Base-by-base conservation (phyloP, 768 basidiomycete genomes). In the Collybia sordida region DNA sequence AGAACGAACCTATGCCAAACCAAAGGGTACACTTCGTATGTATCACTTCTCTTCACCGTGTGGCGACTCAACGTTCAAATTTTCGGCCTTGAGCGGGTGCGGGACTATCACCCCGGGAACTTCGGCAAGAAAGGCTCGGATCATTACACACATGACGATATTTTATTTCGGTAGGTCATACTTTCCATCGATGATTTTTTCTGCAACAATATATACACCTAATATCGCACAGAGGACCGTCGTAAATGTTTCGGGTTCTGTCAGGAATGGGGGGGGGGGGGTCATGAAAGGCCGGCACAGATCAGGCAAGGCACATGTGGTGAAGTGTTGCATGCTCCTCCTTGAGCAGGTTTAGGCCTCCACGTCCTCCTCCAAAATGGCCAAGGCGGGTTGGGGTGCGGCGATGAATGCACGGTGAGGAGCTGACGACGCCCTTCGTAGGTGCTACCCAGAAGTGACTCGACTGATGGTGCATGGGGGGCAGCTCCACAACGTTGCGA, bases 261-360 rank as follows among this genome's bases (percentile, higher is more conserved):
- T n/a, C n/a, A 18, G 34, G 34, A 9, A 35, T 38, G n/a, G n/a
- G n/a, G n/a, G n/a, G n/a, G 25, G 19, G 58, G 49, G 35, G 52
- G 50, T 41, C 39, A 50, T n/a, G n/a, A n/a, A n/a, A n/a, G n/a
- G n/a, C n/a, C n/a, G 24, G 56, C 42, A 70, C 61, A 49, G 24
- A 48, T 52, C 42, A 51, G 28, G 42, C 11, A 35, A 27, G 21
- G 64, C 6, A 38, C 74, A 40, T 57, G 88, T 89, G 57, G 80
- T 82, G 64, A 81, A 91, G 50, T 86, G 73, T 39, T 87, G 79
- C 83, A 92, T 88, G n/a, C 85, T 82, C 5, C 70, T 72, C 60
- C 90, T 54, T 88, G n/a, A n/a, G n/a, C n/a, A n/a, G n/a, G n/a
- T n/a, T n/a, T n/a, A n/a, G n/a, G n/a, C n/a, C n/a, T n/a, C n/a